Conservation (phyloP, 371 early-diverging fungal species). For the Rhizopus sp. region DNA sequence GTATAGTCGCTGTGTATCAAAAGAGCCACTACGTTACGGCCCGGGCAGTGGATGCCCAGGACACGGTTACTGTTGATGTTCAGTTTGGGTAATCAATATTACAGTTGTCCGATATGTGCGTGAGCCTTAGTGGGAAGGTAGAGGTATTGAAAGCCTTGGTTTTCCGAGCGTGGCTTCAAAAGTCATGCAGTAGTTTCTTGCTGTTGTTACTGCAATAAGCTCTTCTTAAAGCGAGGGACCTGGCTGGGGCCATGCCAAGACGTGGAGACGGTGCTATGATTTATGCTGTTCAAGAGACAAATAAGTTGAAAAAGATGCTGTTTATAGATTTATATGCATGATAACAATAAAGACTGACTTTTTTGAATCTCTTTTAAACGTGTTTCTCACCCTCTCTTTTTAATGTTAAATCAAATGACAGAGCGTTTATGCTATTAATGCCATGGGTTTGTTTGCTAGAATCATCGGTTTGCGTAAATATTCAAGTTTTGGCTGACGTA, state of each 20-base stretch:
- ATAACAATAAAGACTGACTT: no score
- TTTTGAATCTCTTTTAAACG: no score
- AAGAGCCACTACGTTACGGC: not conserved
- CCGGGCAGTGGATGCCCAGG: conserved; percentile 6
- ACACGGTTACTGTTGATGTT: not conserved
- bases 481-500: no score
- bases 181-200: conserved; percentile 1
- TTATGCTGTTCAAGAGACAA: no score
- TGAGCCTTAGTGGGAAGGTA: conserved; percentile 2
- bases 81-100: not conserved
- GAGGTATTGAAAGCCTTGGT: conserved; percentile 3
- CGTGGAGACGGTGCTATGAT: no score
- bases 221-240: not conserved
- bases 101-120: not conserved
- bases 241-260: not conserved
- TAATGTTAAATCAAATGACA: no score
- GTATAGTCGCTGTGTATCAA: conserved; percentile 3
- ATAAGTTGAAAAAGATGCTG: no score
- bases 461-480: no score
- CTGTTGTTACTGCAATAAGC: not conserved
- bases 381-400: no score
- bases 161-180: not conserved
- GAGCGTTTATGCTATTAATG: no score
- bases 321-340: no score
- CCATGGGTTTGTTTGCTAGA: no score